phyloP scores from a whole-genome alignment of 169 alveolate genomes.

The Cyclospora cayetanensis region DNA sequence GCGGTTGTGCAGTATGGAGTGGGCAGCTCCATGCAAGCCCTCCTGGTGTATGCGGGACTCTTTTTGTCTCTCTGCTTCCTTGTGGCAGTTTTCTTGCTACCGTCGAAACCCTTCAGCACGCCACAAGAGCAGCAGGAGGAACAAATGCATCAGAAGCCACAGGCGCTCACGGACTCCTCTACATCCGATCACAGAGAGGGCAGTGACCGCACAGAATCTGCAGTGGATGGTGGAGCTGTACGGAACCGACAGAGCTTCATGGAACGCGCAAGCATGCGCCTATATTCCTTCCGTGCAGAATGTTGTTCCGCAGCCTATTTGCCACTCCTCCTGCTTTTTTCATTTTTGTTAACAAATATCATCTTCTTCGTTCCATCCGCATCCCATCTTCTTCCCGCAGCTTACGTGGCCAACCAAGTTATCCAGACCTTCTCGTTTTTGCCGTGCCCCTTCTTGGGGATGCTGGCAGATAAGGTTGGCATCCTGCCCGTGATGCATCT shows the following conservation, averaged over 20 bases:
- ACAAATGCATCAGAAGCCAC: too few species aligned
- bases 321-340: slow-evolving; percentile 26
- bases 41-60: neutral
- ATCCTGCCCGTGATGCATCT: slow-evolving; percentile 37
- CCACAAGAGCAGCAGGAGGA: too few species aligned
- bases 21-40: neutral
- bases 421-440: neutral
- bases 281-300: neutral
- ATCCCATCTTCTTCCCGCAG: slow-evolving; percentile 12
- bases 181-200: too few species aligned
- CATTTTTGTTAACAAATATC: neutral
- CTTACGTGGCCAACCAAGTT: slow-evolving; percentile 50
- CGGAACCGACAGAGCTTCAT: too few species aligned
- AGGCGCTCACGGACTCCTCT: too few species aligned
- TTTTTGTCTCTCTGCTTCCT: neutral
- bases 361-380: slow-evolving; percentile 16
- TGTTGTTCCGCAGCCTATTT: neutral
- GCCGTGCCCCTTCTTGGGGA: slow-evolving; percentile 26
- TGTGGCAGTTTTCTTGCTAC: neutral
- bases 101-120: neutral
- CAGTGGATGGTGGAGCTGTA: too few species aligned
- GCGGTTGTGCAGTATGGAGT: neutral
- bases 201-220: too few species aligned
- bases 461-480: neutral
- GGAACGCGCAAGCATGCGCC: too few species aligned